Conservation (phyloP, 2,329 filamentous ascomycete species). For the Chaetomiaceae sp. region DNA sequence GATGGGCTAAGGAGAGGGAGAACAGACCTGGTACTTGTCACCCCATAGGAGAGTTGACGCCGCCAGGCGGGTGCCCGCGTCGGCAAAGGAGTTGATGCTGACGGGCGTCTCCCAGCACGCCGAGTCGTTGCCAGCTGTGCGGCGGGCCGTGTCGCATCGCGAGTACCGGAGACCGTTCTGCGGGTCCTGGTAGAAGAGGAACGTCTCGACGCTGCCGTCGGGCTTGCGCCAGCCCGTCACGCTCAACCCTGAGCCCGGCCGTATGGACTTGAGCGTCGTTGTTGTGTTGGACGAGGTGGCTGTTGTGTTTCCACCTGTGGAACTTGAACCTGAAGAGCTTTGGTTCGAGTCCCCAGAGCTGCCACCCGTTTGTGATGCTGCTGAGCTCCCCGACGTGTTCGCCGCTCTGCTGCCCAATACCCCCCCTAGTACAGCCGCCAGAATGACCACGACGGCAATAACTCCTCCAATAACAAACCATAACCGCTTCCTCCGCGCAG, state of each 20-base stretch:
- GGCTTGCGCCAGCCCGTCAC: constrained; percentile 18
- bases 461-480: constrained; percentile 4
- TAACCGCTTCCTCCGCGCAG: constrained; percentile 1
- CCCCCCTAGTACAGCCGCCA: constrained; percentile 13
- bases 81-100: constrained; percentile 3
- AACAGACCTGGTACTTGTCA: constrained; percentile 4
- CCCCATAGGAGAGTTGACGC: constrained; percentile 10
- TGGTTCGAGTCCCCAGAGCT: background rate
- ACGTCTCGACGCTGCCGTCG: constrained; percentile 12
- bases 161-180: constrained; percentile 11
- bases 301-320: background rate
- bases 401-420: constrained; percentile 15
- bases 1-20: background rate
- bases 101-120: constrained; percentile 15
- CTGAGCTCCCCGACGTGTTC: background rate
- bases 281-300: background rate
- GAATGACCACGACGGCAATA: constrained; percentile 8
- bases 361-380: background rate
- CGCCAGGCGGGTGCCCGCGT: constrained; percentile 4
- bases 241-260: constrained; percentile 14
- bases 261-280: background rate
- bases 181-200: constrained; percentile 19
- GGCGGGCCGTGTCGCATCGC: constrained; percentile 11
- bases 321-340: too few species aligned
- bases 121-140: constrained; percentile 2